A percentile compares a stretch with the other conserved stretches of the same genome.
phyloP scores from a whole-genome alignment of 192 early-diverging fungal genomes.

The Coemansia sp. region DNA sequence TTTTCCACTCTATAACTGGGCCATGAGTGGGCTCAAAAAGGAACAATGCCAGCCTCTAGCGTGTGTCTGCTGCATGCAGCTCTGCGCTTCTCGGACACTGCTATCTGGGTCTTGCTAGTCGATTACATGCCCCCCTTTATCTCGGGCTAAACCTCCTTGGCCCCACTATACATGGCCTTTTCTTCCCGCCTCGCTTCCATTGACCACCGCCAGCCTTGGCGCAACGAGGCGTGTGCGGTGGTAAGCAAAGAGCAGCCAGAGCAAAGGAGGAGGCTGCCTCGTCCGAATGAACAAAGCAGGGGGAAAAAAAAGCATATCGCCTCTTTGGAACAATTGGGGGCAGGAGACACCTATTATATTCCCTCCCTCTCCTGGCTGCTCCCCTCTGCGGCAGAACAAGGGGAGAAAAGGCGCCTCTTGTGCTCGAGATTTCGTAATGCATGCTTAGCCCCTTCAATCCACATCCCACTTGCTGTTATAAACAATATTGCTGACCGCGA shows the following conservation, averaged over 20 bases:
- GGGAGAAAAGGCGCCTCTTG: background rate
- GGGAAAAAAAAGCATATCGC: background rate
- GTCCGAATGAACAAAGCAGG: background rate
- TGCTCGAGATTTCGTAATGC: background rate
- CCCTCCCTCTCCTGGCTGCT: background rate
- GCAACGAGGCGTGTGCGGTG: conserved; percentile 1
- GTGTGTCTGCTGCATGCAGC: conserved; percentile 3
- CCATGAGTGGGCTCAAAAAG: background rate
- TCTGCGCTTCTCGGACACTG: conserved; percentile 1
- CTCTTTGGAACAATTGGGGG: background rate
- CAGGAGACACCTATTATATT: background rate
- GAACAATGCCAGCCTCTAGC: background rate
- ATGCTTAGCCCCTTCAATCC: background rate
- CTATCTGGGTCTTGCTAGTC: background rate
- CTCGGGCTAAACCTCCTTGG: background rate
- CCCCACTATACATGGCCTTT: conserved; percentile 6
- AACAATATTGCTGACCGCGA: background rate
- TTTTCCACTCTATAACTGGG: background rate
- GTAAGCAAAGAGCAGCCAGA: background rate
- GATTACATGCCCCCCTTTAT: background rate
- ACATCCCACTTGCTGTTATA: background rate
- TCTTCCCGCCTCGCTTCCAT: background rate
- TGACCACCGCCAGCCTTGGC: background rate
- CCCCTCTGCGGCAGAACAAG: background rate
- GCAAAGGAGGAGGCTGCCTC: background rate